phyloP scores from a whole-genome alignment of 805 yeast species.

The Barnettozyma vustinii region DNA sequence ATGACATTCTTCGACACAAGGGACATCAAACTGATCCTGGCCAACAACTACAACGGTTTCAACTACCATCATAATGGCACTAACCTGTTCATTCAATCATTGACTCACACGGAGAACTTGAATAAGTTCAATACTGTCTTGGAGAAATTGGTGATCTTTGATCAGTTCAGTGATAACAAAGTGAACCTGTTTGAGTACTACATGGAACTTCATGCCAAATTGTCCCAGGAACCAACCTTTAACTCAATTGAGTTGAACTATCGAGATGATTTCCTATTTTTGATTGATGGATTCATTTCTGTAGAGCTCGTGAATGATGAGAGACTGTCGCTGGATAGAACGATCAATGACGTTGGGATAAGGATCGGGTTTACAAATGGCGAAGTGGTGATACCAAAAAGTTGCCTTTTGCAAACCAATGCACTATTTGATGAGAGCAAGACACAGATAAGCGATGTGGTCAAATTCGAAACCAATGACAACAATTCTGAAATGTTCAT shows the following conservation, averaged over 20 bases:
- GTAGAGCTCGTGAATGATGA: conserved; percentile 18
- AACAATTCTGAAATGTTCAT: conserved; percentile 4
- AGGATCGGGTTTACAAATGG: neutral
- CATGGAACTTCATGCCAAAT: conserved; percentile 6
- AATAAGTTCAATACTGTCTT: conserved; percentile 17
- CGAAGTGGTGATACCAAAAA: conserved; percentile 3
- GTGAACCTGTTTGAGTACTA: conserved; percentile 20
- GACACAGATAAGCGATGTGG: neutral
- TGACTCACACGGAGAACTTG: conserved; percentile 14
- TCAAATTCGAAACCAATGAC: conserved; percentile 6
- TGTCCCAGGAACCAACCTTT: conserved; percentile 4
- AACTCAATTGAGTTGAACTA: conserved; percentile 13
- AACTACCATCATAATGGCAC: conserved; percentile 15
- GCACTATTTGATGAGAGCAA: conserved; percentile 1
- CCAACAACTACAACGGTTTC: conserved; percentile 23
- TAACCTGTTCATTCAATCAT: conserved; percentile 14
- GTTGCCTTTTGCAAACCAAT: neutral
- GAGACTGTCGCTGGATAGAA: conserved; percentile 1
- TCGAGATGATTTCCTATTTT: conserved; percentile 15
- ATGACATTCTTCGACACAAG: conserved; percentile 7
- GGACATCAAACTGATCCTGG: conserved; percentile 20
- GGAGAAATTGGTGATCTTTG: conserved; percentile 17
- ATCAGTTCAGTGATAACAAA: conserved; percentile 18
- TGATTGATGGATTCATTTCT: conserved; percentile 9
- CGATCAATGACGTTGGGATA: conserved; percentile 7